Evolutionary conservation across 2,329 filamentous ascomycete species (phyloP), one percentile per base, ranked within the genome.

Genomic region (Metarhizium anisopliae): DNA sequence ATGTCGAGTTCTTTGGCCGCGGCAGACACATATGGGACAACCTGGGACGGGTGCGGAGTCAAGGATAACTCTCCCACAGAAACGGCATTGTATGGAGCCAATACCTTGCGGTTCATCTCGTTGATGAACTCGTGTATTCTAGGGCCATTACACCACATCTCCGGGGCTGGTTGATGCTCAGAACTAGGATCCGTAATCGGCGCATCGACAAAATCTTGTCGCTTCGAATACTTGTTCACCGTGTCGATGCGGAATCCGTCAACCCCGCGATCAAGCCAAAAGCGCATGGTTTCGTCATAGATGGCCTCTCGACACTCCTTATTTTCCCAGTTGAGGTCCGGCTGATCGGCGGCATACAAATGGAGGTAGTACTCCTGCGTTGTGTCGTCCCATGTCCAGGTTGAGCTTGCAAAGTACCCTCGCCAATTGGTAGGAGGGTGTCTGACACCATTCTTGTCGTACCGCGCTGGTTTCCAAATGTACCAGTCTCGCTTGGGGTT

Each of bases 321-420:
- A 51, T 86, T 85, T 55, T 89, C 85, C 87, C 87, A 91, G 65
- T 91, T 91, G 18, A 92, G 74, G 61, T 92, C 88, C 0, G 88
- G 88, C 65, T 91, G 88, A 51, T 86, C 81, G 0, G 80, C 75
- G 1, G 82, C 80, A 65, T 88, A 92, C 1, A 91, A 74, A 59
- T 79, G 77, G 1, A 82, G 68, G 56, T 81, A 82, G 58, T 81
- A 82, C 58, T 82, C 75, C 42, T 75, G 68, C 0, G 77, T 76
- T 1, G 63, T 58, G 54, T 78, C 76, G 53, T 82, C 79, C 66
- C 73, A 81, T 14, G 74, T 74, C 79, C 79, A 82, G 0, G 77
- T 78, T n/a, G 73, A 64, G 2, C 72, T 64, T 1, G 70, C 76
- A 62, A 77, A 79, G 58, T 76, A 76, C 0, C 72, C 69, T 30